Evolutionary conservation across 805 yeast genomes (phyloP).

Genomic region (Monosporozyma solicola): DNA sequence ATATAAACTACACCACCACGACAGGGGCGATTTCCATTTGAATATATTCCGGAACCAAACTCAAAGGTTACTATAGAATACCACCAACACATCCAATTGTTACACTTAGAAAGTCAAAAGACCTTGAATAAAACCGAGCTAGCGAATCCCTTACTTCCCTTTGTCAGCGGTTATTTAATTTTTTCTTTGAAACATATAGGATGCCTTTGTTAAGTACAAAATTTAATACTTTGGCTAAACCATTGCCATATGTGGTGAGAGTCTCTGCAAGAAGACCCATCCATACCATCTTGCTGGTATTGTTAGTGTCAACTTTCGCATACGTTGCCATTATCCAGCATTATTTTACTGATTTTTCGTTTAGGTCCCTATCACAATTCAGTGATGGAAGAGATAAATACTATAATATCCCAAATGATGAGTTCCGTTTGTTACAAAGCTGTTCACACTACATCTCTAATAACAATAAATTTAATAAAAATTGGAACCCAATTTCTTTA

Average conservation of each 20-base stretch:
- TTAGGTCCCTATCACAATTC: neutral
- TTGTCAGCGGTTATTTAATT: neutral
- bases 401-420: neutral
- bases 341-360: slow-evolving; percentile 39
- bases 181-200: neutral
- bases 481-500: slow-evolving; percentile 16
- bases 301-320: slow-evolving; percentile 69
- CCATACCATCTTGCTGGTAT: slow-evolving; percentile 65
- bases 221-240: slow-evolving; percentile 25
- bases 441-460: neutral
- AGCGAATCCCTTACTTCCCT: neutral
- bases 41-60: neutral
- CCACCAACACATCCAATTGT: neutral
- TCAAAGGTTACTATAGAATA: no score
- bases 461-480: neutral
- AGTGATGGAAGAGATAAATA: neutral
- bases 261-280: slow-evolving; percentile 75
- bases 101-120: neutral
- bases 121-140: neutral
- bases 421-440: neutral
- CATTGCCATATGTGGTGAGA: slow-evolving; percentile 40
- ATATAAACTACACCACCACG: neutral
- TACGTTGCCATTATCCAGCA: slow-evolving; percentile 69
- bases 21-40: neutral
- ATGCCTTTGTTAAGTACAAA: slow-evolving; percentile 27